Conservation (phyloP, 2,329 filamentous ascomycete species). For the Acrocalymma vagum region DNA sequence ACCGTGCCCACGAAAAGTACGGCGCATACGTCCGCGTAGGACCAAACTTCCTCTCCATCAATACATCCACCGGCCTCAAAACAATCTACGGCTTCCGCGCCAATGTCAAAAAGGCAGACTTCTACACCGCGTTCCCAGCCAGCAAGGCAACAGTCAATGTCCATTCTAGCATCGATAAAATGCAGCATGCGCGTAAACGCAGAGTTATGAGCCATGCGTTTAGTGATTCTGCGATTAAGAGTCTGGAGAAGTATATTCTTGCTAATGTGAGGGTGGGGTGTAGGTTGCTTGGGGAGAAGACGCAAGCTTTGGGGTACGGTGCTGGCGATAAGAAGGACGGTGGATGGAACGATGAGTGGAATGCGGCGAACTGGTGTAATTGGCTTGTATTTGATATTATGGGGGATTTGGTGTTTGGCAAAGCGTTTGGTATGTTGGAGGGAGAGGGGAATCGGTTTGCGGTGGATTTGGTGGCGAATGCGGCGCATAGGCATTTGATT, state of each 20-base stretch:
- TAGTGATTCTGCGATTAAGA: conserved; percentile 55
- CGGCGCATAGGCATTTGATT: conserved; percentile 55
- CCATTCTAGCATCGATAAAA: conserved; percentile 55
- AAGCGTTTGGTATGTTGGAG: conserved; percentile 55
- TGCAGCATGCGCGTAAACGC: conserved; percentile 56
- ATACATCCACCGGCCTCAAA: conserved; percentile 65
- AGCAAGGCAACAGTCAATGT: conserved; percentile 53
- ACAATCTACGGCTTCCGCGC: conserved; percentile 59
- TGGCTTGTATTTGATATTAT: conserved; percentile 62
- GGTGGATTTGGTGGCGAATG: conserved; percentile 52
- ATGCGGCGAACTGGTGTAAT: conserved; percentile 55
- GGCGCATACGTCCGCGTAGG: conserved; percentile 78
- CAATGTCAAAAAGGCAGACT: conserved; percentile 59
- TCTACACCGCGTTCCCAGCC: conserved; percentile 58
- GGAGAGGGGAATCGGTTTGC: conserved; percentile 51
- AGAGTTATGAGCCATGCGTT: conserved; percentile 58
- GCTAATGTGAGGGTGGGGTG: conserved; percentile 53
- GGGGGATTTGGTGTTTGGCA: conserved; percentile 57
- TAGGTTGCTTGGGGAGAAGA: conserved; percentile 38
- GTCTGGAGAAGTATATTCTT: conserved; percentile 56
- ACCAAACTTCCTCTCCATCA: conserved; percentile 80
- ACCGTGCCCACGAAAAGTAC: conserved; percentile 75
- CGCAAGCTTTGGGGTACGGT: conserved; percentile 9
- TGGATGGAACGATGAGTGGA: conserved; percentile 53
- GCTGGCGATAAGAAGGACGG: conserved; percentile 9